Evolutionary conservation across 169 alveolate species (phyloP), one percentile per base, ranked within the genome.

Genomic region (Plasmodium gaboni): DNA sequence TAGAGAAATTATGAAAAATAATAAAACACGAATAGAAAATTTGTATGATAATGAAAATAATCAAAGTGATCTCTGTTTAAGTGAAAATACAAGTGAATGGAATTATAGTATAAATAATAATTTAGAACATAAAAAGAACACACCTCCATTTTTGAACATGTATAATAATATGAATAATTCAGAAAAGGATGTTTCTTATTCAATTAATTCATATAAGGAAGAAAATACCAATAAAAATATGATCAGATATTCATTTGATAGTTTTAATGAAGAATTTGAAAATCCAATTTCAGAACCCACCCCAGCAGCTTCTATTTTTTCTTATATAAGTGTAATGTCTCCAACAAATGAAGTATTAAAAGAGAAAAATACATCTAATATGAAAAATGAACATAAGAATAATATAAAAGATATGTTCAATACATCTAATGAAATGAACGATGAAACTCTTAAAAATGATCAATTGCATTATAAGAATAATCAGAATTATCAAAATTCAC

Each of bases 211-310:
- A 19, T 76, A 65, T 61, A 68, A 80, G n/a, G 83, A 65, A 22
- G 83, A 65, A 22, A 46, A 17, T 12, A 80, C 67, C 42, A 28
- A 80, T 48, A 50, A 61, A 22, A 80, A 68, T 38, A 55, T 80
- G 10, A 65, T 65, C 38, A 22, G 57, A 46, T 80, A 63, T 57
- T 65, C 83, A 53, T 28, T 80, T 28, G 90, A 80, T 60, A 80
- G 90, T 48, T 80, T 80, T 71, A 80, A 68, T 80, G 90, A 80
- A 22, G 90, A 80, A 70, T 80, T 80, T 15, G 65, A 67, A n/a
- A 48, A 68, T 48, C 72, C 83, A n/a, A 46, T 80, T 53, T 55
- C 90, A 24, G 80, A 55, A 19, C 90, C 90, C 28, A 67, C 90
- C 22, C 90, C 90, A 15, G 90, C 83, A 22, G 90, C 46, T 5